Conservation (phyloP, 805 yeast species). For the Wickerhamiella shivajii region DNA sequence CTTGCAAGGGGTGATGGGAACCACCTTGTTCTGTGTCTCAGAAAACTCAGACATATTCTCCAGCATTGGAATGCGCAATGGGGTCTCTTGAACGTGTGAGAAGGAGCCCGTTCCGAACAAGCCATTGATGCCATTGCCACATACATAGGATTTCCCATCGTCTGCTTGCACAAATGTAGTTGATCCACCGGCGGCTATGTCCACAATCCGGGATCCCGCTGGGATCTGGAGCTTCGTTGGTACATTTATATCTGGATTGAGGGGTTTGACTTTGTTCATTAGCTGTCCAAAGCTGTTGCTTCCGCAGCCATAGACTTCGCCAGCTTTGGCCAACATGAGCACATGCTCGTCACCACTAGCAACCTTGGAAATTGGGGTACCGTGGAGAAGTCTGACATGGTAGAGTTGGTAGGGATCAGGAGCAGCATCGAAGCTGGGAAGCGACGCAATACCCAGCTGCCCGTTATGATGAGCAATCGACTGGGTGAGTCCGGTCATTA, state of each 20-base stretch:
- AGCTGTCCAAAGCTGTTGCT: conserved; percentile 73
- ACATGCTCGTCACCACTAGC: conserved; percentile 68
- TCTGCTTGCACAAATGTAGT: conserved; percentile 36
- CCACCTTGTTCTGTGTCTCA: conserved; percentile 30
- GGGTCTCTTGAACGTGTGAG: conserved; percentile 57
- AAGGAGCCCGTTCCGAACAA: conserved; percentile 71
- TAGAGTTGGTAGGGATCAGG: conserved; percentile 36
- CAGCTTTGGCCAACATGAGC: conserved; percentile 50
- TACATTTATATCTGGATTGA: conserved; percentile 51
- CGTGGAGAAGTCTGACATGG: conserved; percentile 45
- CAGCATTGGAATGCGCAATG: conserved; percentile 41
- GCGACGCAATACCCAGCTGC: conserved; percentile 69
- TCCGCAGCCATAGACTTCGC: conserved; percentile 76
- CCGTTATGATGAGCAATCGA: conserved; percentile 34
- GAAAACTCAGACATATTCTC: conserved; percentile 38
- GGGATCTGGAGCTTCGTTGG: conserved; percentile 39
- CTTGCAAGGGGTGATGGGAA: conserved; percentile 33
- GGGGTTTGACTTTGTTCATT: conserved; percentile 51
- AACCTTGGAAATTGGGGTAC: conserved; percentile 37
- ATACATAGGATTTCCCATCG: conserved; percentile 31
- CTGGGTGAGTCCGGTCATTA: conserved; percentile 44
- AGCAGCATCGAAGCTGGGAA: conserved; percentile 46
- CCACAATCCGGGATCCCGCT: conserved; percentile 26
- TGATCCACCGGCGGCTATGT: conserved; percentile 57
- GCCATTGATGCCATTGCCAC: conserved; percentile 79